Evolutionary conservation across 2,329 filamentous ascomycete genomes (phyloP).

Genomic region (Colletotrichum falcatum): DNA sequence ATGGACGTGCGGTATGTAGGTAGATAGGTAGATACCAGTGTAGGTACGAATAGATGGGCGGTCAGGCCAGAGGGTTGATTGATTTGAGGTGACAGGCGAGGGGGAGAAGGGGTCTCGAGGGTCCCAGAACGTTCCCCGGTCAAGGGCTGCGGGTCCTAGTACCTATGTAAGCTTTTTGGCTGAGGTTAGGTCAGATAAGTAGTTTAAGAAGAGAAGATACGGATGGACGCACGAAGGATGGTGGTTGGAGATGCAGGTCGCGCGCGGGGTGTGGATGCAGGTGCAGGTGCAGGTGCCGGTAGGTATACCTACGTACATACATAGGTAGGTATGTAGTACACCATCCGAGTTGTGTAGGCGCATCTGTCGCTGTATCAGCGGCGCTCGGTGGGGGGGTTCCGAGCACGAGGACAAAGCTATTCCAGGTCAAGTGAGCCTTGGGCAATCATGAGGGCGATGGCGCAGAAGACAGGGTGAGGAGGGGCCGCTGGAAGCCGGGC

Average conservation of each 20-base stretch:
- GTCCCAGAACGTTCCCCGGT: conserved; percentile 7
- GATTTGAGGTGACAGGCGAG: conserved; percentile 17
- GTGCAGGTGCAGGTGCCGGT: conserved; percentile 8
- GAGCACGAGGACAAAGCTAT: conserved; percentile 41
- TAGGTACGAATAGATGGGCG: neutral
- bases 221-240: neutral
- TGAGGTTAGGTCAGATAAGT: neutral
- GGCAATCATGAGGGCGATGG: too few relatives aligned
- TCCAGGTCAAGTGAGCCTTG: conserved; percentile 36
- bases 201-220: neutral
- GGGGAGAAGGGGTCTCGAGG: conserved; percentile 1
- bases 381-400: conserved; percentile 37
- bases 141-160: neutral
- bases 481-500: conserved; percentile 18
- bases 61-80: conserved; percentile 12
- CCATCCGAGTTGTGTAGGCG: too few relatives aligned
- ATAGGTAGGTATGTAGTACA: too few relatives aligned
- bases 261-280: conserved; percentile 9
- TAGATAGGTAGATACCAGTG: too few relatives aligned
- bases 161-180: neutral
- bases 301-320: neutral
- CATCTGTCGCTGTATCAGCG: neutral
- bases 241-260: conserved; percentile 9
- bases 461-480: neutral
- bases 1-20: neutral